These are phyloP conservation scores for Daldinia eschscholtzii DNA, from an alignment of 2,329 filamentous ascomycete genomes.

Conservation along the genomic window DNA sequence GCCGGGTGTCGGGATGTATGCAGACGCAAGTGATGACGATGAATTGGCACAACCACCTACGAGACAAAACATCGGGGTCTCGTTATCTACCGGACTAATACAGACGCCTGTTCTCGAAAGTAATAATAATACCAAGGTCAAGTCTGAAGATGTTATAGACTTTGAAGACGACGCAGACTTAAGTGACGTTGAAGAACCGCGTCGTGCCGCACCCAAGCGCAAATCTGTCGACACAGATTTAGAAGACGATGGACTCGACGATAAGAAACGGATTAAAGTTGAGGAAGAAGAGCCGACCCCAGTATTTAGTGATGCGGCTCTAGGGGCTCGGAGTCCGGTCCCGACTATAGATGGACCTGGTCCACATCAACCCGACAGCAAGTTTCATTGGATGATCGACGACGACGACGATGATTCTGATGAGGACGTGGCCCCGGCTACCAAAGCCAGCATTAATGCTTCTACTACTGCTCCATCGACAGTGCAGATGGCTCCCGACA, in stretches of 20 bases:
- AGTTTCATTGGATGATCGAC: conserved; percentile 52
- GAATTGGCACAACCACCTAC: background rate
- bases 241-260: conserved; percentile 23
- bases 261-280: conserved; percentile 43
- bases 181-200: conserved; percentile 14
- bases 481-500: conserved; percentile 15
- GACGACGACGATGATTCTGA: conserved; percentile 50
- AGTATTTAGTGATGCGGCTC: conserved; percentile 27
- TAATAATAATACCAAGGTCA: conserved; percentile 17
- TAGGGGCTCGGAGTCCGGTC: conserved; percentile 13
- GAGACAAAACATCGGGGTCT: conserved; percentile 27
- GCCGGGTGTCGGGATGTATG: conserved; percentile 59
- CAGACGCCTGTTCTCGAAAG: conserved; percentile 20
- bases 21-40: conserved; percentile 58
- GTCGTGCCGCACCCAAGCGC: conserved; percentile 39
- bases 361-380: conserved; percentile 21
- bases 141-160: conserved; percentile 34
- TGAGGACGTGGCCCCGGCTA: conserved; percentile 34
- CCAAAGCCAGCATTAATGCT: background rate
- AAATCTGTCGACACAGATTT: conserved; percentile 40
- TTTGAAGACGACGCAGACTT: conserved; percentile 33
- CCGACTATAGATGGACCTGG: conserved; percentile 13
- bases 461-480: conserved; percentile 5
- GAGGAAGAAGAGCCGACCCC: conserved; percentile 37
- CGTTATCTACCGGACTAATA: conserved; percentile 29